Base-by-base conservation (phyloP, 78 protist species). In the Polysphondylium violaceum region DNA sequence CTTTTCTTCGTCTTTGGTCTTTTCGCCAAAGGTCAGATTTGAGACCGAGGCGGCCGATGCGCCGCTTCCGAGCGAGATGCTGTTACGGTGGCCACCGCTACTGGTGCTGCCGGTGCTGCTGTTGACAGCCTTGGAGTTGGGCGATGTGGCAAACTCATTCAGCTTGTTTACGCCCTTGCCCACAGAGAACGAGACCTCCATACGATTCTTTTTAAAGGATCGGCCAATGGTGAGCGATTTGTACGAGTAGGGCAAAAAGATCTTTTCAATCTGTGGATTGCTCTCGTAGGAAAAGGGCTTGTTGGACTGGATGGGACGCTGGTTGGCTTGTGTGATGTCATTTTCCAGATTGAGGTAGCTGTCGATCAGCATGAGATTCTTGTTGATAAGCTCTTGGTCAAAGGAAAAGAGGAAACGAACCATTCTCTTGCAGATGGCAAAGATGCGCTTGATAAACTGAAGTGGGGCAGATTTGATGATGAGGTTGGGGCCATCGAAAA, bases 1-100 rank as follows among this genome's bases (percentile, higher is more conserved):
- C 63, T 83, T 83, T n/a, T 83, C 91, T 59, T 83, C 91, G 44
- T 83, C 91, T 55, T 59, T 67, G 0, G 91, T 83, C 76, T 83
- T 83, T 36, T 83, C 91, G 14, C 40, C 65, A 43, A 83, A 83
- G 12, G 89, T 81, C 23, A 68, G 65, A 12, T 47, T 56, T 17
- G 89, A 81, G 14, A 78, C 56, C 2, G 33, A 36, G 12, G 33
- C 71, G 25, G 17, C 60, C 3, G 64, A 17, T 17, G 7, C 56
- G 9, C 40, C 3, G 56, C 60, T 16, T 53, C 44, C 44, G 53
- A 47, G 53, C 53, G 23, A 47, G 53, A 11, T 47, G 53, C n/a
- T n/a, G n/a, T n/a, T 47, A 47, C 53, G 23, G 53, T 9, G 0
- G 19, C 73, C 72, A 19, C 72, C 72, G 0, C 11, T 19, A 63